Conservation (phyloP, 768 basidiomycete species). For the Tricholoma terreum region DNA sequence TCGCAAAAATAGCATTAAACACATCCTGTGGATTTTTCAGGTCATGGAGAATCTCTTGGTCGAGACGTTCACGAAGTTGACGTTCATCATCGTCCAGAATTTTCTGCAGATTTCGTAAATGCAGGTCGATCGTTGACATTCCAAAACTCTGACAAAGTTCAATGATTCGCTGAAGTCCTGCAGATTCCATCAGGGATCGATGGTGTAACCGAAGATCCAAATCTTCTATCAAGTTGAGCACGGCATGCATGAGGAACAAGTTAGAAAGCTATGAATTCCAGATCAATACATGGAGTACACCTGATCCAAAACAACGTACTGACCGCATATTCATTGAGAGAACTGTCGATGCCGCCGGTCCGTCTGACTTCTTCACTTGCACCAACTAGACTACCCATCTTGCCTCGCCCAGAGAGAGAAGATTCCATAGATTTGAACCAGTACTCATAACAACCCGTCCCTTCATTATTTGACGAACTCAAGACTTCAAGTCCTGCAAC, state of each 20-base stretch:
- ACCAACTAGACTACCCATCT: constrained; percentile 94
- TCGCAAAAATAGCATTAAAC: constrained; percentile 76
- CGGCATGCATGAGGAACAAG: constrained; percentile 65
- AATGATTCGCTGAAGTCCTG: constrained; percentile 75
- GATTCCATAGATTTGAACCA: constrained; percentile 86
- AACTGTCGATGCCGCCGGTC: constrained; percentile 59
- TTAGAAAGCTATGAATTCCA: constrained; percentile 56
- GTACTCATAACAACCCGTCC: constrained; percentile 67
- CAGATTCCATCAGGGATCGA: constrained; percentile 85
- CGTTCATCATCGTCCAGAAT: constrained; percentile 74
- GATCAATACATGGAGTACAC: neutral
- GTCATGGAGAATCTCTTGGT: constrained; percentile 72
- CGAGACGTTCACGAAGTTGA: constrained; percentile 67
- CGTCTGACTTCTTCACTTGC: constrained; percentile 88
- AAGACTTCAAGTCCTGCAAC: constrained; percentile 72
- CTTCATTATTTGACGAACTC: constrained; percentile 62
- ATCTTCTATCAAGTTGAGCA: constrained; percentile 67
- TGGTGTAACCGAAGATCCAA: constrained; percentile 83
- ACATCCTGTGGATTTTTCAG: constrained; percentile 83
- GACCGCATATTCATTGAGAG: constrained; percentile 85
- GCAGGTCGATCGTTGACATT: constrained; percentile 60
- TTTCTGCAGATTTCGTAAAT: constrained; percentile 57
- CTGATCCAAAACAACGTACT: constrained; percentile 22
- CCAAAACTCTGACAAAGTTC: constrained; percentile 64
- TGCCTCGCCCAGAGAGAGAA: constrained; percentile 78